Conservation (phyloP, 1,284 basidiomycete genomes). For the Blastosporella zonata region DNA sequence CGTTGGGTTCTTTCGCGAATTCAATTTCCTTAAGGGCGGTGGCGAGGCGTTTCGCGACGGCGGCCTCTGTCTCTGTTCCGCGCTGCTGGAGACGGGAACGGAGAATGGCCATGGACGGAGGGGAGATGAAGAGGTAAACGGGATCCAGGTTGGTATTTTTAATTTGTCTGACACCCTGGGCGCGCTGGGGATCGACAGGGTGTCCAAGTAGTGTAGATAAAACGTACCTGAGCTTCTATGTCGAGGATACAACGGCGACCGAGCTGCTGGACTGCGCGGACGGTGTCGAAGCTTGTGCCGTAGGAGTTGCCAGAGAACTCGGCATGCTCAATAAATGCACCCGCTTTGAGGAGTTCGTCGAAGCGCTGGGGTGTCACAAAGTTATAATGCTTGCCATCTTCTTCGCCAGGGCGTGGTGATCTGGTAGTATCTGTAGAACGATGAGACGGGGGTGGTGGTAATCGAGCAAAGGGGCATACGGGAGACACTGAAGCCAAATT, state of each 20-base stretch:
- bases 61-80: constrained; percentile 82
- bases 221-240: constrained; percentile 89
- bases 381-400: constrained; percentile 78
- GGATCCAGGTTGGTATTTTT: constrained; percentile 79
- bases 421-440: constrained; percentile 83
- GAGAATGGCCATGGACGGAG: constrained; percentile 73
- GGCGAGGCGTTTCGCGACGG: constrained; percentile 73
- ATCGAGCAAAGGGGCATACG: constrained; percentile 53
- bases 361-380: constrained; percentile 66
- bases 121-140: constrained; percentile 92
- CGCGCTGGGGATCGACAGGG: constrained; percentile 17
- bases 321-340: constrained; percentile 76
- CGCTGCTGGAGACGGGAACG: constrained; percentile 71
- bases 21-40: constrained; percentile 84
- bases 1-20: constrained; percentile 75
- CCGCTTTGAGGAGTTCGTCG: constrained; percentile 54
- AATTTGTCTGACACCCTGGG: constrained; percentile 86
- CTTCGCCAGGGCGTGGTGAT: constrained; percentile 79
- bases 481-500: constrained; percentile 93
- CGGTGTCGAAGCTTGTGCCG: constrained; percentile 82
- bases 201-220: constrained; percentile 8
- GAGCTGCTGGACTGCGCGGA: constrained; percentile 50
- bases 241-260: constrained; percentile 89
- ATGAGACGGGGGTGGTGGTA: constrained; percentile 12
- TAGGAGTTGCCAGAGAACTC: constrained; percentile 93